Evolutionary conservation across 352 stramenopile genomes (phyloP).

Genomic region (Phytophthora pini): DNA sequence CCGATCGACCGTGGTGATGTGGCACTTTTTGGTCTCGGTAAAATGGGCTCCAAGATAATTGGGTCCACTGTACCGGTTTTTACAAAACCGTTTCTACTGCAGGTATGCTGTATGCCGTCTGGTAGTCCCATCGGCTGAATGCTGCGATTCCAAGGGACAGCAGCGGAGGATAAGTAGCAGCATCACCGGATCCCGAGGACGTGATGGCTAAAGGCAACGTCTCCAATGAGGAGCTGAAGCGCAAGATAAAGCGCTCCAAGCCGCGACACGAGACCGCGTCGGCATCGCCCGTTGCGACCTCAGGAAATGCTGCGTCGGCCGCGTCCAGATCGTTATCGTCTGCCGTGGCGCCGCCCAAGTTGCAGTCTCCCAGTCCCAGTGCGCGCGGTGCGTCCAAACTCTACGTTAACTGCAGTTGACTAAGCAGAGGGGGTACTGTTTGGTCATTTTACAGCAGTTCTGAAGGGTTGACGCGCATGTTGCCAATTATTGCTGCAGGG

Average conservation of each 20-base stretch:
- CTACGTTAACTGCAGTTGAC: neutral
- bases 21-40: conserved; percentile 15
- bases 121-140: conserved; percentile 18
- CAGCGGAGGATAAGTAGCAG: conserved; percentile 17
- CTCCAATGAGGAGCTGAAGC: conserved; percentile 70
- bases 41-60: neutral
- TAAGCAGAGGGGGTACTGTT: neutral
- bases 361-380: conserved; percentile 61
- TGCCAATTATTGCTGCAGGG: conserved; percentile 10
- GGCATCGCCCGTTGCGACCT: conserved; percentile 15
- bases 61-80: neutral
- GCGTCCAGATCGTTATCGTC: conserved; percentile 25
- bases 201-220: conserved; percentile 70
- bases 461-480: conserved; percentile 2
- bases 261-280: conserved; percentile 40
- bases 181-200: conserved; percentile 16
- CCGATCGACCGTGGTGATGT: conserved; percentile 31
- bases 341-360: conserved; percentile 34
- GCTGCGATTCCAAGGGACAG: conserved; percentile 36
- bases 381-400: conserved; percentile 35
- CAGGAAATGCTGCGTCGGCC: conserved; percentile 18
- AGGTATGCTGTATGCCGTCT: conserved; percentile 20
- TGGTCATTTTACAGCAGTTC: neutral
- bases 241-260: conserved; percentile 72
- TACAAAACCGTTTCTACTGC: too few relatives aligned